Percentiles rank a stretch among this genome's conserved stretches.
Conservation (phyloP, 805 yeast species). For the Nakazawaea wyomingensis region DNA sequence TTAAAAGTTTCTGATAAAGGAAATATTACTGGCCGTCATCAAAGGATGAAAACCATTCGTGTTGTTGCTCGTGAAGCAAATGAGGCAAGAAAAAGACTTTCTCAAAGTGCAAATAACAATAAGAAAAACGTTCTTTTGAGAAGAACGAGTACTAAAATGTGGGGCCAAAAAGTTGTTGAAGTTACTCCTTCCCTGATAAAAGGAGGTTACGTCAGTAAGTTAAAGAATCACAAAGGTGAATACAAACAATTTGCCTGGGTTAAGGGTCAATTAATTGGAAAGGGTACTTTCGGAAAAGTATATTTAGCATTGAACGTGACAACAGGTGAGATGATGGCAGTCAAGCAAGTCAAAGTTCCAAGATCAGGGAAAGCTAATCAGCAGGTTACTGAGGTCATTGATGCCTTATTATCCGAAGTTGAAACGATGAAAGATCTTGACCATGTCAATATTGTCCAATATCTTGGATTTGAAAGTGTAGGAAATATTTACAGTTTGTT, state of each 20-base stretch:
- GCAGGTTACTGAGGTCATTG: slow-evolving; percentile 57
- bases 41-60: slow-evolving; percentile 85
- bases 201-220: slow-evolving; percentile 58
- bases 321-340: slow-evolving; percentile 98
- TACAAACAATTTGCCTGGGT: slow-evolving; percentile 94
- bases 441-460: slow-evolving; percentile 92
- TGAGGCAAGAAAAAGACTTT: slow-evolving; percentile 45
- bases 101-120: slow-evolving; percentile 15
- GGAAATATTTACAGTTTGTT: slow-evolving; percentile 77
- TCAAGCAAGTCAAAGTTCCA: slow-evolving; percentile 76
- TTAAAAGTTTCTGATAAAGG: slow-evolving; percentile 1
- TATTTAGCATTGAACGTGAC: slow-evolving; percentile 89
- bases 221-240: slow-evolving; percentile 61
- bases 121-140: slow-evolving; percentile 38
- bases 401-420: slow-evolving; percentile 84
- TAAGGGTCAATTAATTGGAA: slow-evolving; percentile 93
- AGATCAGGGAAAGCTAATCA: slow-evolving; percentile 31
- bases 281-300: slow-evolving; percentile 95
- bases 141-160: slow-evolving; percentile 86
- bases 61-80: slow-evolving; percentile 90
- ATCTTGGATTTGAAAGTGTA: slow-evolving; percentile 83
- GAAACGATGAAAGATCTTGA: slow-evolving; percentile 91
- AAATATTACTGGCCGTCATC: slow-evolving; percentile 26
- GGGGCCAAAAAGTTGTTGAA: slow-evolving; percentile 95
- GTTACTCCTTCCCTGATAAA: slow-evolving; percentile 69